These are phyloP conservation scores for Rhizoclosmatium sp. DNA, from an alignment of 192 early-diverging fungal genomes.

Conservation along the genomic window DNA sequence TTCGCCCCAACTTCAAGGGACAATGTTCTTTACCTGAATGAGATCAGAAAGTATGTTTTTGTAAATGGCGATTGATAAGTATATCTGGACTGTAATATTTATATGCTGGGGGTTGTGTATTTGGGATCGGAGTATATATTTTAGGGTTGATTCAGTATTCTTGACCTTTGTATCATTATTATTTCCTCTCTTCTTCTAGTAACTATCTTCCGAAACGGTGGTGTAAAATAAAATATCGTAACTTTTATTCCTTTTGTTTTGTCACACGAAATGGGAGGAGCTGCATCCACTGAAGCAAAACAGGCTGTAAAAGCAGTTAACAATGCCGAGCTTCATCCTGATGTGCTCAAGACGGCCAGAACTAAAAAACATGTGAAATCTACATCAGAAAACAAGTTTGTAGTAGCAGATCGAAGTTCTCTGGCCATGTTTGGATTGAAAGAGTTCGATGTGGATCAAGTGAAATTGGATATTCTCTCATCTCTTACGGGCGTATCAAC, in stretches of 20 bases:
- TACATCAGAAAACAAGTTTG: not conserved
- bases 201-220: too few relatives aligned
- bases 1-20: slow-evolving; percentile 22
- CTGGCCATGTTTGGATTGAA: not conserved
- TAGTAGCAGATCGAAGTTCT: not conserved
- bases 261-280: slow-evolving; percentile 9
- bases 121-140: too few relatives aligned
- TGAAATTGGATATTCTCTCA: not conserved
- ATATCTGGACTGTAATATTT: too few relatives aligned
- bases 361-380: not conserved
- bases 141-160: too few relatives aligned
- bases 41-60: not conserved
- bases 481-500: not conserved
- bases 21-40: slow-evolving; percentile 37
- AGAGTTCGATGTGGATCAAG: not conserved
- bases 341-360: not conserved
- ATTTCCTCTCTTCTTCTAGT: too few relatives aligned
- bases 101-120: too few relatives aligned
- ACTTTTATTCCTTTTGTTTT: too few relatives aligned
- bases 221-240: too few relatives aligned
- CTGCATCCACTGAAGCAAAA: slow-evolving; percentile 7
- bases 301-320: not conserved
- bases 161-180: too few relatives aligned
- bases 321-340: not conserved
- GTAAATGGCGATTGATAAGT: too few relatives aligned